A percentile compares a stretch with the other conserved stretches of the same genome.
Conservation (phyloP, 345 rosid species). For the Draba incana region DNA sequence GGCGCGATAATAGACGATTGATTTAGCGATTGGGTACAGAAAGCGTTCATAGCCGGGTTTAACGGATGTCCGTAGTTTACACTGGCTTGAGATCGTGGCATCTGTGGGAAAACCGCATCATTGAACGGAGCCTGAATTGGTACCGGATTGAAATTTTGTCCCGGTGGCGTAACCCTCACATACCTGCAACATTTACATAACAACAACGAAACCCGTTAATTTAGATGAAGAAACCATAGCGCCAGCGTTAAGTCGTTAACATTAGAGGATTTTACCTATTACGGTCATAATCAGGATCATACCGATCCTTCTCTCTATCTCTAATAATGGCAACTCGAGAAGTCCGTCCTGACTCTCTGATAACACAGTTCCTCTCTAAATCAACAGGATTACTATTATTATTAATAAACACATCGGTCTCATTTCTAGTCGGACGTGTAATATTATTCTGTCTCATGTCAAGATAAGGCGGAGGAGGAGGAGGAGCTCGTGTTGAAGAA, state of each 20-base stretch:
- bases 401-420: constrained; percentile 49
- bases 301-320: constrained; percentile 92
- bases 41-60: constrained; percentile 55
- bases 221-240: not conserved
- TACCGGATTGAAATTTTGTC: constrained; percentile 62
- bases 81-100: constrained; percentile 64
- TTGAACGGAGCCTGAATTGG: constrained; percentile 68
- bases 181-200: constrained; percentile 56
- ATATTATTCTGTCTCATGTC: constrained; percentile 45
- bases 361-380: constrained; percentile 51
- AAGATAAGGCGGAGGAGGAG: constrained; percentile 24
- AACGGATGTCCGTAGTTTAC: constrained; percentile 59
- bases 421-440: constrained; percentile 48
- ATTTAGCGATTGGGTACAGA: constrained; percentile 48
- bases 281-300: constrained; percentile 95
- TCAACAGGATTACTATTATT: constrained; percentile 41
- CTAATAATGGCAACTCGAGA: constrained; percentile 92
- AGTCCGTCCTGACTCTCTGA: constrained; percentile 53
- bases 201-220: not conserved
- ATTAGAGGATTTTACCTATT: constrained; percentile 42
- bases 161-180: constrained; percentile 67
- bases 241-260: not conserved
- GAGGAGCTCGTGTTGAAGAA: constrained; percentile 44
- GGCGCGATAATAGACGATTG: constrained; percentile 58
- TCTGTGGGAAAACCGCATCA: constrained; percentile 64